Conservation (phyloP, 257 asterid genomes). For the Scutellaria galericulata region DNA sequence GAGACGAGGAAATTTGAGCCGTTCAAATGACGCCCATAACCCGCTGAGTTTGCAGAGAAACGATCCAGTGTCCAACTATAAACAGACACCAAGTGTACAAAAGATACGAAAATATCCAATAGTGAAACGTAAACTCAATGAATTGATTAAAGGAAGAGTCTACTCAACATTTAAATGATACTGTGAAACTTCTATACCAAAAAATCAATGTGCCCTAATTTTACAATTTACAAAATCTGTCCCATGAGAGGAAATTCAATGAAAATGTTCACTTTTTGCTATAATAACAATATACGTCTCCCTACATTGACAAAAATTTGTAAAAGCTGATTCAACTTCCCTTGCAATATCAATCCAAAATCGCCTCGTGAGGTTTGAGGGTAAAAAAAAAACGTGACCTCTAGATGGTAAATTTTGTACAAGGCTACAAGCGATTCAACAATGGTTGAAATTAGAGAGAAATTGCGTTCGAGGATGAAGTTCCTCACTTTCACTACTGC, state of each 20-base stretch:
- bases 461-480: slow-evolving; percentile 19
- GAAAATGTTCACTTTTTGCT: neutral
- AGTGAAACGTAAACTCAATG: too few relatives aligned
- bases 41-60: too few relatives aligned
- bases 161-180: slow-evolving; percentile 30
- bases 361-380: neutral
- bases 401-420: slow-evolving; percentile 5
- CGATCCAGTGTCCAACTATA: too few relatives aligned
- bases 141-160: too few relatives aligned
- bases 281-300: slow-evolving; percentile 1
- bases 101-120: too few relatives aligned
- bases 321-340: slow-evolving; percentile 24
- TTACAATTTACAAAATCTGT: slow-evolving; percentile 30
- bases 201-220: slow-evolving; percentile 6
- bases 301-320: slow-evolving; percentile 1
- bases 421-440: slow-evolving; percentile 20
- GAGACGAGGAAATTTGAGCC: neutral
- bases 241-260: neutral
- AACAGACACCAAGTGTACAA: too few relatives aligned
- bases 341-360: slow-evolving; percentile 11
- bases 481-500: slow-evolving; percentile 15
- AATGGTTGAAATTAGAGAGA: slow-evolving; percentile 1
- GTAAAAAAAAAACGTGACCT: neutral
- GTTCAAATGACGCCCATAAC: too few relatives aligned
- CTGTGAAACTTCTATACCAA: slow-evolving; percentile 18